Percentiles rank a stretch among this genome's conserved stretches.
These are phyloP conservation scores for Colletotrichum truncatum DNA, from an alignment of 2,329 filamentous ascomycete species.

Conservation along the genomic window DNA sequence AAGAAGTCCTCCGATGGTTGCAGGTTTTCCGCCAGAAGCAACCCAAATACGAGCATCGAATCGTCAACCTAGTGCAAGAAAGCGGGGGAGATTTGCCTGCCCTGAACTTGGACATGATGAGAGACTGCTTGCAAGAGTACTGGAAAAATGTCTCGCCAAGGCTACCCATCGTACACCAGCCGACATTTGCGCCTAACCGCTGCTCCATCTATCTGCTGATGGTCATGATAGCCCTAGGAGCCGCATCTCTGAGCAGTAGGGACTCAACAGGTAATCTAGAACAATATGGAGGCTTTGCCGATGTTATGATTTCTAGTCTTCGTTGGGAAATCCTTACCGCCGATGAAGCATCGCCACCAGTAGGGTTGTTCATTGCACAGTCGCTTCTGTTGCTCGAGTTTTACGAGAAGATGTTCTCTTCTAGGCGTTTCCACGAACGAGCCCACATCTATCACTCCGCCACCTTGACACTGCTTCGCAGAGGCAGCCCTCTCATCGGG, in stretches of 20 bases:
- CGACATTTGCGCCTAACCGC: slow-evolving; percentile 84
- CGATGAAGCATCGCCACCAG: slow-evolving; percentile 83
- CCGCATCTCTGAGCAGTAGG: slow-evolving; percentile 76
- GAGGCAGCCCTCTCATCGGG: slow-evolving; percentile 87
- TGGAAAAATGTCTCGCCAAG: slow-evolving; percentile 89
- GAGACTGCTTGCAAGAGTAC: slow-evolving; percentile 85
- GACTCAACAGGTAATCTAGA: slow-evolving; percentile 61
- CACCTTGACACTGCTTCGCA: slow-evolving; percentile 83
- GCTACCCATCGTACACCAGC: slow-evolving; percentile 86
- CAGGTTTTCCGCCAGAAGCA: slow-evolving; percentile 53
- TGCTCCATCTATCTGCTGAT: slow-evolving; percentile 81
- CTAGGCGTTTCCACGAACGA: slow-evolving; percentile 82
- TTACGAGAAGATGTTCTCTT: slow-evolving; percentile 93
- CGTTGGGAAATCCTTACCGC: slow-evolving; percentile 87
- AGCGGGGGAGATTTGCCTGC: slow-evolving; percentile 52
- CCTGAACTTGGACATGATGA: slow-evolving; percentile 82
- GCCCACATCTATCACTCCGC: slow-evolving; percentile 91
- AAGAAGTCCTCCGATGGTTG: slow-evolving; percentile 55
- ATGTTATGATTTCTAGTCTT: slow-evolving; percentile 74
- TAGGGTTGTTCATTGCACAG: slow-evolving; percentile 89
- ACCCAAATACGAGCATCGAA: slow-evolving; percentile 45
- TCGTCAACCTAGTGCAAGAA: slow-evolving; percentile 41
- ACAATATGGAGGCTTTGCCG: slow-evolving; percentile 58
- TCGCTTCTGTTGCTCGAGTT: slow-evolving; percentile 84
- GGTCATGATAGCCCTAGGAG: slow-evolving; percentile 85